These are phyloP conservation scores for Backusella luteola DNA, from an alignment of 192 early-diverging fungal genomes.

Conservation along the genomic window DNA sequence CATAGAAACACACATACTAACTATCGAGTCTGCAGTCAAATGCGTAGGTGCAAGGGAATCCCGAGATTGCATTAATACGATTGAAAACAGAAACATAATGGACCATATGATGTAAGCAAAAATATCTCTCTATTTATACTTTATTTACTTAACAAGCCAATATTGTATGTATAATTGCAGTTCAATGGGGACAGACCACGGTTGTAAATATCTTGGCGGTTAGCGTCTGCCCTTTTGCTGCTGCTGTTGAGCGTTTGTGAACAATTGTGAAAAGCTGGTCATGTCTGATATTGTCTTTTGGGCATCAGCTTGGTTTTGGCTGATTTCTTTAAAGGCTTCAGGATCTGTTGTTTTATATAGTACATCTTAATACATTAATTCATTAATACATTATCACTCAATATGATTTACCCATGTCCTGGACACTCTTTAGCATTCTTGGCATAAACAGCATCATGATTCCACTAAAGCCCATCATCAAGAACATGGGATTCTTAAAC, in stretches of 20 bases:
- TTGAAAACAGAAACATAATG: background rate
- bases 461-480: constrained; percentile 57
- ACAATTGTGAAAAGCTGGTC: constrained; percentile 42
- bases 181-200: background rate
- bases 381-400: background rate
- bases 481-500: constrained; percentile 59
- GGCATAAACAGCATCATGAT: constrained; percentile 56
- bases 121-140: background rate
- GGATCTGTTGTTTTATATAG: constrained; percentile 35
- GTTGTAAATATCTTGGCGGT: background rate
- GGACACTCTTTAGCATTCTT: constrained; percentile 44
- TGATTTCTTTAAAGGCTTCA: constrained; percentile 46
- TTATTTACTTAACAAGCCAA: background rate
- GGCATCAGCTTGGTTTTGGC: constrained; percentile 41
- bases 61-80: background rate
- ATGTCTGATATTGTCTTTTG: constrained; percentile 49
- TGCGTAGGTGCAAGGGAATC: background rate
- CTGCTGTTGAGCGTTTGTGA: constrained; percentile 2
- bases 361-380: background rate
- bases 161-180: background rate
- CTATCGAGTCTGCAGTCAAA: background rate
- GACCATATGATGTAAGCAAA: background rate
- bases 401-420: constrained; percentile 32
- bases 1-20: background rate
- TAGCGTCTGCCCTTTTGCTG: background rate